Percentiles rank a stretch among this genome's conserved stretches.
Conservation (phyloP, 768 basidiomycete species). For the Naganishia friedmannii region DNA sequence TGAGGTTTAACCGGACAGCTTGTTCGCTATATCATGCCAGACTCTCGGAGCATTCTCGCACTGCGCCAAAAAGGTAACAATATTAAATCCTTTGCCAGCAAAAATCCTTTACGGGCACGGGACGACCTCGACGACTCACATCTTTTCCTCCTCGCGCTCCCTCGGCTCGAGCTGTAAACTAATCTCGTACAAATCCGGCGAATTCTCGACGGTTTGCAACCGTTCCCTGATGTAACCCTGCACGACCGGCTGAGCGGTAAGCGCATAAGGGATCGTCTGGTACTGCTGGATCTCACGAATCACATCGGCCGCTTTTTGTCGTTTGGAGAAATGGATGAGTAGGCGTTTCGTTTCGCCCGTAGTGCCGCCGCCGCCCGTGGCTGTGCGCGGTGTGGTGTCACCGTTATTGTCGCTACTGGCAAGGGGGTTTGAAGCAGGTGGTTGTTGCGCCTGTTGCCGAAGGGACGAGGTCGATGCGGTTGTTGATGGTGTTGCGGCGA, state of each 20-base stretch:
- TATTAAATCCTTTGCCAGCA: not conserved
- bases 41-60: conserved; percentile 28
- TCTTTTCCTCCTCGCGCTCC: conserved; percentile 94
- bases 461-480: conserved; percentile 35
- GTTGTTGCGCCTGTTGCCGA: not conserved
- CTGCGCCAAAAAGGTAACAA: not conserved
- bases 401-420: conserved; percentile 2
- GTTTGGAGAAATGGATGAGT: conserved; percentile 92
- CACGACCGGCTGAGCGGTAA: conserved; percentile 65
- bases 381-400: no score
- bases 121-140: conserved; percentile 53
- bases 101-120: not conserved
- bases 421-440: not conserved
- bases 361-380: no score
- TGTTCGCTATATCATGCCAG: conserved; percentile 15
- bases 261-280: conserved; percentile 87
- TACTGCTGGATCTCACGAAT: conserved; percentile 95
- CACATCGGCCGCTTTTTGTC: conserved; percentile 91
- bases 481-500: conserved; percentile 30
- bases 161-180: conserved; percentile 86
- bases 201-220: conserved; percentile 62
- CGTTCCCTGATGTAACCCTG: conserved; percentile 74
- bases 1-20: no score
- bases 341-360: conserved; percentile 26
- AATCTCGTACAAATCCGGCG: conserved; percentile 62